phyloP scores from a whole-genome alignment of 768 basidiomycete species.

The Termitomyces sp. region DNA sequence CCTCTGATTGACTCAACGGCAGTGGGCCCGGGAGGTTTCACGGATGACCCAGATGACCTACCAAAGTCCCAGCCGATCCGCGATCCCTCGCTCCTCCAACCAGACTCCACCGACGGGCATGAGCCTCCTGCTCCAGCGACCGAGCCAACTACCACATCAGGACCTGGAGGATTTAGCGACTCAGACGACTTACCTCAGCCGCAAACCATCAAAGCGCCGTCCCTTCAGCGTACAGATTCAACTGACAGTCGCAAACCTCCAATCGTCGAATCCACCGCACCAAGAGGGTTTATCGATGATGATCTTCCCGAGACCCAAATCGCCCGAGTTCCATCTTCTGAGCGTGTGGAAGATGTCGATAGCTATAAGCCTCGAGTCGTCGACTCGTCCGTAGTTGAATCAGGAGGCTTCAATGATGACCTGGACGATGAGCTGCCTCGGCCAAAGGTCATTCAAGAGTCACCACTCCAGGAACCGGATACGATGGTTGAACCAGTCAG shows the following conservation, averaged over 20 bases:
- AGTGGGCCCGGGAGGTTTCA: slow-evolving; percentile 43
- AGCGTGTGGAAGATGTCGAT: background rate
- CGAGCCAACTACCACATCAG: background rate
- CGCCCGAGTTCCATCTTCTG: background rate
- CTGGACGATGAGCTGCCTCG: background rate
- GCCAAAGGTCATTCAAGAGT: background rate
- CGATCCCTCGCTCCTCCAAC: slow-evolving; percentile 22
- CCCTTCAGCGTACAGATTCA: background rate
- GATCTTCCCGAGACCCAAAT: background rate
- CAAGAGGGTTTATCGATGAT: background rate
- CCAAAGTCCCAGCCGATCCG: slow-evolving; percentile 22
- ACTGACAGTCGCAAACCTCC: background rate
- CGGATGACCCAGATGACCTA: slow-evolving; percentile 43
- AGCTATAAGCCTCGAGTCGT: background rate
- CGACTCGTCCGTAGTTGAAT: background rate
- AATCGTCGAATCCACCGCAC: background rate
- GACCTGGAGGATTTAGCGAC: background rate
- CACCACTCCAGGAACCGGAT: background rate
- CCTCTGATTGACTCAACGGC: slow-evolving; percentile 31
- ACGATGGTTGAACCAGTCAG: background rate
- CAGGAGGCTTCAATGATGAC: background rate
- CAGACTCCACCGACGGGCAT: slow-evolving; percentile 13
- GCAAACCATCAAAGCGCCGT: background rate
- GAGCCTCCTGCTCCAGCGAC: background rate
- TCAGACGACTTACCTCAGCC: background rate